Base-by-base conservation (phyloP, 2,329 filamentous ascomycete genomes). In the Aspergillus sp. region DNA sequence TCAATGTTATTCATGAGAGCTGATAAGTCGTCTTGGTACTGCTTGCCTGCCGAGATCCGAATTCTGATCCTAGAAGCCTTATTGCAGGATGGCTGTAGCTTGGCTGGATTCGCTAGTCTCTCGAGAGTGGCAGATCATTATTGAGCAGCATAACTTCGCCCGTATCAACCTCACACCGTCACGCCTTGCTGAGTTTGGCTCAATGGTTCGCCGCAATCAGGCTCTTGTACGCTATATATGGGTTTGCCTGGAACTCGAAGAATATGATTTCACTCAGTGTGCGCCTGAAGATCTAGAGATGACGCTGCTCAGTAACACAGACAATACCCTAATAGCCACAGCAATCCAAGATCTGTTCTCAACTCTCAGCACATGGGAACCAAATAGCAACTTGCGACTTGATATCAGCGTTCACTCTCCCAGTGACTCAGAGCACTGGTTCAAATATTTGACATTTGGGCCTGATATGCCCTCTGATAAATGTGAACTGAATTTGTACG, bases 311-410 rank as follows among this genome's bases (percentile, higher is more conserved):
- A 36, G 11, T 16, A 16, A 5, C 11, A 36, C 14, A 16, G 32
- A 36, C 11, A 36, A 36, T 16, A 12, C 11, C 11, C 32, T 5
- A 16, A 36, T 36, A 24, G 26, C 4, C 50, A 54, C 39, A 57
- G 55, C 42, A 53, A 53, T 57, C n/a, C n/a, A 31, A 36, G 26
- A 53, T 20, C 50, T 57, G 50, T 57, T 57, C 55, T 57, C 55
- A 54, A 29, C 49, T 49, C 55, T 57, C 39, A 57, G 55, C 42
- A 11, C 42, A 47, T 57, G 55, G 50, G 42, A 57, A 18, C 50
- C 55, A 39, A 57, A 54, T 29, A 36, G 49, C 26, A 57, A 49
- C 50, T 39, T 57, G 32, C 14, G 10, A 10, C 32, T 36, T 36
- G 32, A 36, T 36, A 36, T 36, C 32, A 36, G 32, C 11, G 32